A percentile compares a stretch with the other conserved stretches of the same genome.
Conservation (phyloP, 306 rosid species). For the Calophaca sinica region DNA sequence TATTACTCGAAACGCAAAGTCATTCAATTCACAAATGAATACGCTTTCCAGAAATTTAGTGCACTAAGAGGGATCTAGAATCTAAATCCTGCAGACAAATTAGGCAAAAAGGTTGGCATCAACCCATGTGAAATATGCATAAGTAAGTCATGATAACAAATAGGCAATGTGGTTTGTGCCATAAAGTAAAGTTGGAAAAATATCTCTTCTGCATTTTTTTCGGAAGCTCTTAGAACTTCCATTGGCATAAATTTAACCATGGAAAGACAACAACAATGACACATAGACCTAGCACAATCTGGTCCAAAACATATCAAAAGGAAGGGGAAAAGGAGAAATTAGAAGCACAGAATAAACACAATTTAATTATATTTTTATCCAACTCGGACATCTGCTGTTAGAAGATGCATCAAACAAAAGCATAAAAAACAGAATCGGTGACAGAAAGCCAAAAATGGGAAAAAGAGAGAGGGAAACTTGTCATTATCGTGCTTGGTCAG, state of each 20-base stretch:
- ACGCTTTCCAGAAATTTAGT: conserved; percentile 76
- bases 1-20: no score
- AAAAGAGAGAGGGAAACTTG: no score
- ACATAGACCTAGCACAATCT: conserved; percentile 84
- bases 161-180: conserved; percentile 54
- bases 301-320: conserved; percentile 76
- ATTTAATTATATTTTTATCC: no score
- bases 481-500: no score
- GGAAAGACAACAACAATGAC: conserved; percentile 93
- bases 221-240: conserved; percentile 83
- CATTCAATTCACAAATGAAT: not conserved
- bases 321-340: not conserved
- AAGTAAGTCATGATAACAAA: conserved; percentile 31
- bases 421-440: no score
- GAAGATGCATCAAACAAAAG: no score
- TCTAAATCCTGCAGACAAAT: conserved; percentile 74
- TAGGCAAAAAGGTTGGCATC: conserved; percentile 2
- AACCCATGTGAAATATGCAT: conserved; percentile 27
- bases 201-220: conserved; percentile 76
- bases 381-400: no score
- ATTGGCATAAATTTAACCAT: conserved; percentile 86
- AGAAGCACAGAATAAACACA: no score
- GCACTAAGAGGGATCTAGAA: conserved; percentile 94
- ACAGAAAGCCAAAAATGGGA: no score
- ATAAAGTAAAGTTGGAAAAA: conserved; percentile 72